Base-by-base conservation (phyloP, 2,329 filamentous ascomycete species). In the Sarocladium strictum region DNA sequence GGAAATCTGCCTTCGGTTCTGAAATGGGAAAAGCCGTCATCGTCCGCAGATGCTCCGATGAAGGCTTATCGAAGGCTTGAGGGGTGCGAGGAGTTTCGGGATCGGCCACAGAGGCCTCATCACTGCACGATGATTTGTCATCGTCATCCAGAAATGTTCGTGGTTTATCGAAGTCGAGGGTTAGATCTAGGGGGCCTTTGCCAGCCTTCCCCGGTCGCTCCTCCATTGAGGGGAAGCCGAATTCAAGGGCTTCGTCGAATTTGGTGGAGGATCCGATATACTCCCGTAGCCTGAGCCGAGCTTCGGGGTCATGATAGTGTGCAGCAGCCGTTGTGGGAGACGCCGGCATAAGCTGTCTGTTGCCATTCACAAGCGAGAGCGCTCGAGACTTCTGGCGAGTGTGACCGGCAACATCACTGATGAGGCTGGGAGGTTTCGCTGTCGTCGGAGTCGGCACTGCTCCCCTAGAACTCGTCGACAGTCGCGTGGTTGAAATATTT, bases 221-320 rank as follows among this genome's bases (percentile, higher is more conserved):
- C 32, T 83, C 78, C 33, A 76, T 75, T 0, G 86, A 84, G 0
- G 91, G 90, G 63, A 97, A 97, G 0, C 93, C 93, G 69, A 95
- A 97, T 66, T 96, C 89, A 53, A 97, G 82, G 1, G 90, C 91
- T 70, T 97, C 93, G 66, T 97, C 93, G 62, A 97, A 97, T 66
- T 96, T 96, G 61, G 96, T 89, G 1, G 92, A 88, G 1, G 91
- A 96, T 7, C 89, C 88, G 19, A 96, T 80, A 63, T 92, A 96
- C 6, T 90, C 84, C 12, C 91, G 85, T 19, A 97, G 76, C 70
- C 95, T 96, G 62, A 90, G 78, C 32, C 93, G 83, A 37, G 92
- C 90, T 66, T 96, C 89, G 0, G 91, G 90, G 62, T 97, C 91
- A 66, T 90, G 89, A 64, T 96, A 97, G 70, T 96, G 88, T 35